Conservation (phyloP, 352 stramenopile genomes). For the Phytophthora vignae region DNA sequence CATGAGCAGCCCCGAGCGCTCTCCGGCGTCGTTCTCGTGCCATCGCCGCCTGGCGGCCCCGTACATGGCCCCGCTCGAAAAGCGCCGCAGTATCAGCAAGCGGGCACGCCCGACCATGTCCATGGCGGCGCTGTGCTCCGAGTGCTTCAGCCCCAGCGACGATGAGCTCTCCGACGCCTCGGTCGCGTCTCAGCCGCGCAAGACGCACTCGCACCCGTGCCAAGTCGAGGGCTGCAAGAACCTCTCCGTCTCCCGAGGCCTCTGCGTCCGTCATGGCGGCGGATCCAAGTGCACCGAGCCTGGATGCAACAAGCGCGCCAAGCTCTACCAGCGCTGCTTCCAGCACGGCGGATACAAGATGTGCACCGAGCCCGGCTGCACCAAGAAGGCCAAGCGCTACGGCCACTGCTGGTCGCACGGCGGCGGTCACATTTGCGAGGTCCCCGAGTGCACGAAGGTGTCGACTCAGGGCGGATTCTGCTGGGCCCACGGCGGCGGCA, state of each 20-base stretch:
- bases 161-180: conserved; percentile 21
- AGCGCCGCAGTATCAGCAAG: conserved; percentile 25
- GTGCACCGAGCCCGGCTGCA: too few relatives aligned
- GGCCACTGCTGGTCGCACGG: conserved; percentile 79
- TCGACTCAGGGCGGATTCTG: conserved; percentile 62
- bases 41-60: conserved; percentile 36
- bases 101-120: conserved; percentile 21
- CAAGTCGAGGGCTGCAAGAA: conserved; percentile 61
- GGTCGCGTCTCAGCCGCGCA: conserved; percentile 19
- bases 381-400: conserved; percentile 70
- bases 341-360: too few relatives aligned
- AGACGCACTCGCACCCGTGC: conserved; percentile 50
- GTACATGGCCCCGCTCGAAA: conserved; percentile 45
- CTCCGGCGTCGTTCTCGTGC: conserved; percentile 12
- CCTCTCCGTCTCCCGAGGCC: conserved; percentile 48
- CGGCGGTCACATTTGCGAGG: conserved; percentile 67
- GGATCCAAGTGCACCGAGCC: too few relatives aligned
- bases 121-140: conserved; percentile 30
- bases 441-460: conserved; percentile 38
- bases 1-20: conserved; percentile 26
- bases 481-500: conserved; percentile 76
- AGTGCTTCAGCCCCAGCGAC: conserved; percentile 33
- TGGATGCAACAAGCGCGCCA: too few relatives aligned
- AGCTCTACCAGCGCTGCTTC: too few relatives aligned
- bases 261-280: conserved; percentile 54